Conservation (phyloP, 495 filamentous ascomycete genomes). For the Penicillium samsonianum region DNA sequence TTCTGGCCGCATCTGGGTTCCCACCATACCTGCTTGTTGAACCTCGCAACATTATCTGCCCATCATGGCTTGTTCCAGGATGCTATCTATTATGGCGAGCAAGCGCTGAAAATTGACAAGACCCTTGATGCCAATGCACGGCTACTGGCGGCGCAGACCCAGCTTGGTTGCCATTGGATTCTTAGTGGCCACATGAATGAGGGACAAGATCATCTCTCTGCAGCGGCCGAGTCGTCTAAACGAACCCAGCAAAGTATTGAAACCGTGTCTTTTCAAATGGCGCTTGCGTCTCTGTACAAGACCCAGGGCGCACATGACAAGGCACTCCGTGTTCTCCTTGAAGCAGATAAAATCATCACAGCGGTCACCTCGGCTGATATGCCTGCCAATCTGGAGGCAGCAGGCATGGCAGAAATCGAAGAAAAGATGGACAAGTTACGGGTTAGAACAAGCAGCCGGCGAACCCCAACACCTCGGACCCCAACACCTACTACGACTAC, state of each 20-base stretch:
- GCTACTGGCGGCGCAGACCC: conserved; percentile 50
- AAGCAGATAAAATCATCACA: conserved; percentile 45
- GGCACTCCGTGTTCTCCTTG: conserved; percentile 46
- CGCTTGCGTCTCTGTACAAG: conserved; percentile 44
- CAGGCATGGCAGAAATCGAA: conserved; percentile 33
- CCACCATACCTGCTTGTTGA: conserved; percentile 66
- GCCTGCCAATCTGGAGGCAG: conserved; percentile 16
- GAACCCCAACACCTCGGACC: conserved; percentile 26
- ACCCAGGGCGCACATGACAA: conserved; percentile 48
- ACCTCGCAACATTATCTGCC: conserved; percentile 74
- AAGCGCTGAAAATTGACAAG: conserved; percentile 76
- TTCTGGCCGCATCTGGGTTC: conserved; percentile 81
- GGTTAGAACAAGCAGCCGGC: conserved; percentile 33
- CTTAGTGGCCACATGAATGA: conserved; percentile 62
- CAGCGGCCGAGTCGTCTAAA: conserved; percentile 46
- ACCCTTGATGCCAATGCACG: conserved; percentile 64
- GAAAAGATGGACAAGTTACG: conserved; percentile 44
- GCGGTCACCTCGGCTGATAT: conserved; percentile 28
- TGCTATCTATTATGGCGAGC: conserved; percentile 84
- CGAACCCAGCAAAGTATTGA: conserved; percentile 47
- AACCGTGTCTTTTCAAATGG: conserved; percentile 47
- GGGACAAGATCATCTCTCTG: conserved; percentile 59
- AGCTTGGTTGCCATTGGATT: conserved; percentile 65
- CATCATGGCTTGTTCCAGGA: conserved; percentile 86
- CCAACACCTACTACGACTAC: conserved; percentile 25